phyloP scores from a whole-genome alignment of 139 green algal genomes.

The Edaphochlamys debaryana region DNA sequence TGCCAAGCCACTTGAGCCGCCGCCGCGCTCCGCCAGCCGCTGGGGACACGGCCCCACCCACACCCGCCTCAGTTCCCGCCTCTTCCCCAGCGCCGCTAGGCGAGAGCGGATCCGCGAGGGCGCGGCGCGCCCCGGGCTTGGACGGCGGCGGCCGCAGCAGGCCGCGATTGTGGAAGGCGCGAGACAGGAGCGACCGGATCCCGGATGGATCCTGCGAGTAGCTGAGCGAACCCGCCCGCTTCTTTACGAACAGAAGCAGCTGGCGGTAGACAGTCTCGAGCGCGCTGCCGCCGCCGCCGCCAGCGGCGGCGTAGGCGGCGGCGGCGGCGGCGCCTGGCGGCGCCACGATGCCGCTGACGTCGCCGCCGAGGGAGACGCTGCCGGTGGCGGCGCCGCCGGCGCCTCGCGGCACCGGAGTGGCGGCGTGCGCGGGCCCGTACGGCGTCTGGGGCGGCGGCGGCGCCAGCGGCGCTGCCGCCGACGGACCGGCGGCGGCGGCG shows the following conservation, averaged over 20 bases:
- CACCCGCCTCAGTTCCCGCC: too few relatives aligned
- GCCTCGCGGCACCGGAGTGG: neutral
- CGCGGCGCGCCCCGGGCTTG: too few relatives aligned
- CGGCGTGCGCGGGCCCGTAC: neutral
- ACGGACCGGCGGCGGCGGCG: neutral
- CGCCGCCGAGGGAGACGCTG: too few relatives aligned
- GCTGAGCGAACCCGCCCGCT: conserved; percentile 68
- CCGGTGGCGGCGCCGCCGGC: neutral
- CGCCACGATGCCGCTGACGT: neutral
- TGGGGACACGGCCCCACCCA: too few relatives aligned
- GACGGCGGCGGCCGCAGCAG: neutral
- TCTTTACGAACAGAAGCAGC: conserved; percentile 79
- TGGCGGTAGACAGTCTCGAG: conserved; percentile 43
- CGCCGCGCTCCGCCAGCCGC: neutral
- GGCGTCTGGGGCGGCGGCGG: neutral
- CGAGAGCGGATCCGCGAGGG: too few relatives aligned
- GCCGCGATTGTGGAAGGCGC: conserved; percentile 56
- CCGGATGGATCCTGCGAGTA: conserved; percentile 78
- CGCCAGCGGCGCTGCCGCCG: too few relatives aligned
- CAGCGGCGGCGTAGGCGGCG: neutral
- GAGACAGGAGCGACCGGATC: conserved; percentile 73
- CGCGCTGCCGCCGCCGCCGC: conserved; percentile 7
- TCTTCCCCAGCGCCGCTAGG: too few relatives aligned
- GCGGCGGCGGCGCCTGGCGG: neutral
- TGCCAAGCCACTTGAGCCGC: neutral